Conservation (phyloP, 2,329 filamentous ascomycete genomes). For the Cordyceps cateniannulata region DNA sequence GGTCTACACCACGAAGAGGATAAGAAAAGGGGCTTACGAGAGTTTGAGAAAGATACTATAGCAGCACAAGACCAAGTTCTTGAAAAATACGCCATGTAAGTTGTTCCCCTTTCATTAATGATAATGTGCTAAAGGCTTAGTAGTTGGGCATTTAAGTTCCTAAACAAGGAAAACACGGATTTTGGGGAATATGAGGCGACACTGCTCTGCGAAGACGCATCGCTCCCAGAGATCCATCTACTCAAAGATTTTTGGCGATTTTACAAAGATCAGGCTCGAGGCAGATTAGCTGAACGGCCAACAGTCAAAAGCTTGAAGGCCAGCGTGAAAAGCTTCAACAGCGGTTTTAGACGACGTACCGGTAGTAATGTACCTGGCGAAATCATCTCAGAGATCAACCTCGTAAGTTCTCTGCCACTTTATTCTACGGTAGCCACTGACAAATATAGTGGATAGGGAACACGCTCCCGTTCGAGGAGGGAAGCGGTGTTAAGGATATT, state of each 20-base stretch:
- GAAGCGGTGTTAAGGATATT: background rate
- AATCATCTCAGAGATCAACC: background rate
- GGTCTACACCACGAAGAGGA: background rate
- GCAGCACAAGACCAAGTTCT: background rate
- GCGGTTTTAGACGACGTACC: conserved; percentile 1
- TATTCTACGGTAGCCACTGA: background rate
- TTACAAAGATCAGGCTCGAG: conserved; percentile 1
- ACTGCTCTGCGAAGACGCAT: background rate
- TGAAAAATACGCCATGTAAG: background rate
- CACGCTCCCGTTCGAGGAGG: background rate
- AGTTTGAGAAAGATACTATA: background rate
- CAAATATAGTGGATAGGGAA: background rate
- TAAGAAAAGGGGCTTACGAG: background rate
- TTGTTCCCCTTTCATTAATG: background rate
- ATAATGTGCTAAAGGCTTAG: background rate
- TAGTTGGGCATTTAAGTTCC: background rate
- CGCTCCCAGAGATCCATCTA: background rate
- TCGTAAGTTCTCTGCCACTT: background rate
- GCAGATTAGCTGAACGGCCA: background rate
- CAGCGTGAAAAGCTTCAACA: conserved; percentile 1
- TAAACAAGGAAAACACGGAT: background rate
- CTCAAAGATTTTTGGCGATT: conserved; percentile 7
- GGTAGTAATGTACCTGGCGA: background rate
- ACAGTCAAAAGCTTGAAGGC: background rate
- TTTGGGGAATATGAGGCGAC: background rate